Base-by-base conservation (phyloP, 1,284 basidiomycete species). In the Cryptococcus sp. region DNA sequence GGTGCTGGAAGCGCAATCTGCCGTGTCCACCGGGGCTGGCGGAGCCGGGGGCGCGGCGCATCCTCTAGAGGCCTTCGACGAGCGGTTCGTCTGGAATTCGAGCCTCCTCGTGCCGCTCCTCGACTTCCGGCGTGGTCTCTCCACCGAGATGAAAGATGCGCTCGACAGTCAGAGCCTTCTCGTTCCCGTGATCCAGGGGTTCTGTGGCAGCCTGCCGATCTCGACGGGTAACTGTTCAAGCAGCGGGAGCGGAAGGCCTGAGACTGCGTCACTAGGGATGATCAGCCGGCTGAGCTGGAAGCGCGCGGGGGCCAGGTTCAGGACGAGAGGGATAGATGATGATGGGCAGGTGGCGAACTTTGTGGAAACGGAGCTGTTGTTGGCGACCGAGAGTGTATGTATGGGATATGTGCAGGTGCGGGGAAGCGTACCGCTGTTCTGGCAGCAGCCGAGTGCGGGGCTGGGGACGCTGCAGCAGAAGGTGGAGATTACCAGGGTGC, bases 321-420 rank as follows among this genome's bases (percentile, higher is more conserved):
- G 97, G 70, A 95, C 94, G 3, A 84, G 96, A 56, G 96, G 96
- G 0, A 89, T 99, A 21, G 96, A 98, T 71, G 96, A 99, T 73
- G 92, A 97, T 67, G 95, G 96, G 40, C 88, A 96, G 71, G 90
- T 89, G 18, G 96, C 96, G 48, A 98, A 98, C 72, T 98, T 97
- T 77, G 96, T 96, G 37, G 95, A 97, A 87, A 95, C 94, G 6
- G 95, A 98, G 79, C 89, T 89, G 0, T 81, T 97, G 48, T 85
- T 98, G 71, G 87, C 87, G 61, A 89, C 88, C 16, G 86, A 89
- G 57, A 86, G 87, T 57, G 83, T 90, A 63, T 88, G 85, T 70
- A 85, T 92, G 72, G 93, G 91, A 71, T 97, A 91, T 76, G 86
- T 87, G 48, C 94, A 98, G 82, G 84, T 95, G 42, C 86, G 95